These are phyloP conservation scores for Cyamopsis tetragonoloba DNA, from an alignment of 306 rosid genomes.

Conservation along the genomic window DNA sequence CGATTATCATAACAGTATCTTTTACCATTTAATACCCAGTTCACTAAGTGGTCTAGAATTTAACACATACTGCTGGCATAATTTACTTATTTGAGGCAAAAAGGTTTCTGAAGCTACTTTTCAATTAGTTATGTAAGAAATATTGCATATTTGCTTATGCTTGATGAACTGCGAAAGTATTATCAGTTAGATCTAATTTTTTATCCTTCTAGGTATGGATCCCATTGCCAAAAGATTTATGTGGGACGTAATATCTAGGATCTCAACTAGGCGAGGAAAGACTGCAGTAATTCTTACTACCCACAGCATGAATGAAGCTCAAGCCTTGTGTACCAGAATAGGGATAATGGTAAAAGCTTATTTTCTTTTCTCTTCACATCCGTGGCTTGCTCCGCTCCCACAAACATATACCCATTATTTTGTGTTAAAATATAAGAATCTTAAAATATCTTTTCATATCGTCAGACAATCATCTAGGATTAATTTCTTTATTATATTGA, in stretches of 20 bases:
- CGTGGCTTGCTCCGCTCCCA: not conserved
- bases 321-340: constrained; percentile 89
- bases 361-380: constrained; percentile 22
- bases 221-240: constrained; percentile 95
- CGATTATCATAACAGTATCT: not conserved
- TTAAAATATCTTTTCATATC: no score
- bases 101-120: not conserved
- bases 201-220: constrained; percentile 72
- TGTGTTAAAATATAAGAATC: no score
- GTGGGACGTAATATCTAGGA: constrained; percentile 97
- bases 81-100: not conserved
- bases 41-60: constrained; percentile 21
- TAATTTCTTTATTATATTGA: no score
- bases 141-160: constrained; percentile 15
- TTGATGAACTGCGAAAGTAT: constrained; percentile 18
- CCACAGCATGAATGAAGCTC: constrained; percentile 99
- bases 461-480: no score
- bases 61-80: not conserved
- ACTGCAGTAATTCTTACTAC: constrained; percentile 93
- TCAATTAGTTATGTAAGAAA: constrained; percentile 13
- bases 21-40: constrained; percentile 10
- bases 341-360: constrained; percentile 76
- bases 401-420: not conserved
- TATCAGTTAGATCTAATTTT: constrained; percentile 5
- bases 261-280: constrained; percentile 91